Base-by-base conservation (phyloP, 139 green algal genomes). In the Pseudopediastrum boryanum region DNA sequence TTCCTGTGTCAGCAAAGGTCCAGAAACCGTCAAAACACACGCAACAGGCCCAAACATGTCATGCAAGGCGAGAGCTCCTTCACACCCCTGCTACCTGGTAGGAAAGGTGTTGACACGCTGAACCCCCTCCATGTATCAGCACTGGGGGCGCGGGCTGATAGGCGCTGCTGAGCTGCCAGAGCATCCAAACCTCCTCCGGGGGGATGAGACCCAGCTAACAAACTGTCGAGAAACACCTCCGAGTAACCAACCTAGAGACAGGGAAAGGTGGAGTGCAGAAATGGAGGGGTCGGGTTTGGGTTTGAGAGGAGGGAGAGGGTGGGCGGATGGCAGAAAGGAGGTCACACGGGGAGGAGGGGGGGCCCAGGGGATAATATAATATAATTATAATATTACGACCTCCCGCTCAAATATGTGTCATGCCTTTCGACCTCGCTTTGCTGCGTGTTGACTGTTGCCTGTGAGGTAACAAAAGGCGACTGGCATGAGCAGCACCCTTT, bases 91-190 rank as follows among this genome's bases (percentile, higher is more conserved):
- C 65, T 41, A 87, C 90, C 90, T 61, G 91, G 90, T 10, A 86
- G 75, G 80, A 92, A 94, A 0, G 90, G 91, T 52, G 83, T 69
- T 35, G 82, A 87, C 27, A 83, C 84, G n/a, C 81, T 85, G 71
- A 90, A 85, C 48, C 90, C 89, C 0, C 89, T 82, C 83, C 90
- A 88, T 72, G 81, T 88, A 64, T 91, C 85, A 7, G 79, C 77
- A 2, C 74, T 81, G 38, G 70, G 76, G 35, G 86, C 78, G 9
- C 66, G 65, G 1, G 81, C 75, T 31, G 59, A 46, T 21, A 73
- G 38, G 13, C 70, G 44, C 50, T 70, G 70, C 29, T 19, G 35
- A 59, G 67, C 48, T 16, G 48, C 78, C 9, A 51, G 56, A 0
- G 44, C 58, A 33, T 79, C 74, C n/a, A 64, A 27, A 6, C n/a